Evolutionary conservation across 768 basidiomycete species (phyloP).

Genomic region (Asterophora parasitica): DNA sequence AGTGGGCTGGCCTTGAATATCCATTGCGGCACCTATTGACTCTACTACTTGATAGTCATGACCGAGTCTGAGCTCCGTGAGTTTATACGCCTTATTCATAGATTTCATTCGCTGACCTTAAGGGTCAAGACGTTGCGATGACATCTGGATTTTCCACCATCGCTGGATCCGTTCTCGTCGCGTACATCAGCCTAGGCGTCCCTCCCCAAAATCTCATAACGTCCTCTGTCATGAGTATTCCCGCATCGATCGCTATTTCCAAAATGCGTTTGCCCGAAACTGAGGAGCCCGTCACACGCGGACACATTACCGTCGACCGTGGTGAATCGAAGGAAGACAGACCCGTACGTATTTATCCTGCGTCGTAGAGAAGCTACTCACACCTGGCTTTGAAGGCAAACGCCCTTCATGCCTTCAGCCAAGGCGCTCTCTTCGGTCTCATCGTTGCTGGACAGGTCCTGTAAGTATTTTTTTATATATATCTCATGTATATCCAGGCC

Average conservation of each 20-base stretch:
- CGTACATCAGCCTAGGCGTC: slow-evolving; percentile 77
- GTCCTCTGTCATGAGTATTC: slow-evolving; percentile 92
- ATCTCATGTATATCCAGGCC: neutral
- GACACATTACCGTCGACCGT: slow-evolving; percentile 74
- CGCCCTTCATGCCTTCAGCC: slow-evolving; percentile 83
- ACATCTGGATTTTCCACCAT: slow-evolving; percentile 93
- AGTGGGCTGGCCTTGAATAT: slow-evolving; percentile 14
- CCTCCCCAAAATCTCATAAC: slow-evolving; percentile 79
- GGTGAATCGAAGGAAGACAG: slow-evolving; percentile 52
- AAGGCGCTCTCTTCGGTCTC: slow-evolving; percentile 81
- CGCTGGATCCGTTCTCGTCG: slow-evolving; percentile 82
- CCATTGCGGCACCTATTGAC: slow-evolving; percentile 1
- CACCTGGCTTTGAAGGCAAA: slow-evolving; percentile 43
- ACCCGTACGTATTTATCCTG: slow-evolving; percentile 36
- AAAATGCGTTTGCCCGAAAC: slow-evolving; percentile 83
- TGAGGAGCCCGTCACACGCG: slow-evolving; percentile 84
- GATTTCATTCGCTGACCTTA: neutral
- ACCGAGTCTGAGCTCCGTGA: slow-evolving; percentile 77
- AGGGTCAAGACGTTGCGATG: slow-evolving; percentile 68
- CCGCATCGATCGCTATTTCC: slow-evolving; percentile 88
- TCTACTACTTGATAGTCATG: slow-evolving; percentile 43
- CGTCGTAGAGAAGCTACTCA: neutral
- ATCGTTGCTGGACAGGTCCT: slow-evolving; percentile 85
- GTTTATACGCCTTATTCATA: slow-evolving; percentile 12
- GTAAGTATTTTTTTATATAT: slow-evolving; percentile 35